Base-by-base conservation (phyloP, 345 rosid genomes). In the Jatropha curcas region DNA sequence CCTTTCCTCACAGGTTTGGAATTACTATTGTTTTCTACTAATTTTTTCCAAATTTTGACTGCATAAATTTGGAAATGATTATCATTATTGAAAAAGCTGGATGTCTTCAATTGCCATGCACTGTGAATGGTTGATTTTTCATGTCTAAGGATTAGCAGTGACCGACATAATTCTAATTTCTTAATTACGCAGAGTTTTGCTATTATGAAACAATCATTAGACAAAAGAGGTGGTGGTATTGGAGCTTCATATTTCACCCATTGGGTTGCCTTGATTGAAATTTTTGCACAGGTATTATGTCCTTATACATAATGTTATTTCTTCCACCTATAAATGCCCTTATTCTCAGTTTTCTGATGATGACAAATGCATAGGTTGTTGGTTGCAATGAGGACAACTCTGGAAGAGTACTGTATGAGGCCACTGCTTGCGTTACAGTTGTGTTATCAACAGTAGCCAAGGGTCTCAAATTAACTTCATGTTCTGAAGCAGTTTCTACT, bases 261-360 rank as follows among this genome's bases (percentile, higher is more conserved):
- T 75, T 92, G 99, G 98, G 90, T 94, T 85, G 87, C 85, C 72
- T n/a, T 90, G 75, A 88, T 84, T 70, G 87, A 95, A 77, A 87
- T 89, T 56, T 95, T 88, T 84, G 79, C 90, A 35, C 92, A 90
- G 99, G 99, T 95, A 76, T 68, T 70, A 74, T 76, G 58, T 58
- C 60, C 52, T 62, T 46, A 16, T 33, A 20, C 66, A n/a, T 31
- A 14, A 22, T 70, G 37, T 72, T 73, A 30, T 30, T 72, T 73
- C 31, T 55, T 59, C 41, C 41, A 57, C 30, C 1, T 58, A 25
- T 24, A 11, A 39, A 43, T 57, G 24, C 31, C 34, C 73, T 56
- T 41, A 39, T 35, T 65, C 59, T 48, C 27, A 72, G 58, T 67
- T 72, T 52, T 65, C 50, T 73, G 24, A 67, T 73, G 43, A 51